phyloP scores from a whole-genome alignment of 768 basidiomycete genomes.

The Fomitopsis serialis region DNA sequence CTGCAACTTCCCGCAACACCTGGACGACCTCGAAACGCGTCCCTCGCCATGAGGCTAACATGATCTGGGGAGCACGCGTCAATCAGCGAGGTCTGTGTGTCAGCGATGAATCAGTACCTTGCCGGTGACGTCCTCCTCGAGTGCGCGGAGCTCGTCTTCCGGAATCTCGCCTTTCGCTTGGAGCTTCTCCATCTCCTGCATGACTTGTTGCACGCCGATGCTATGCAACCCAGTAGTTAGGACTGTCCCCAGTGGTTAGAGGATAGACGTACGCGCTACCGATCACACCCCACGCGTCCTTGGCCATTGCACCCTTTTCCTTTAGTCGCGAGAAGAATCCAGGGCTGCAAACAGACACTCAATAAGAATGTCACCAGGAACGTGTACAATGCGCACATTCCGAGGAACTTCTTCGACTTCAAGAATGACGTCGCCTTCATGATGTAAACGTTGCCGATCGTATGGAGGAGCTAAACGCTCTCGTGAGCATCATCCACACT shows the following conservation, averaged over 20 bases:
- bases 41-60: constrained; percentile 97
- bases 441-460: constrained; percentile 88
- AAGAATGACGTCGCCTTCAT: constrained; percentile 89
- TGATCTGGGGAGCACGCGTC: constrained; percentile 45
- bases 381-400: constrained; percentile 52
- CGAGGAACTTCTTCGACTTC: constrained; percentile 88
- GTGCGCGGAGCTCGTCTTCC: constrained; percentile 78
- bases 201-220: constrained; percentile 73
- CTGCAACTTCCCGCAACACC: constrained; percentile 78
- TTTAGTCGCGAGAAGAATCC: constrained; percentile 93
- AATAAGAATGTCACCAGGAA: background rate
- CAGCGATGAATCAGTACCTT: constrained; percentile 45
- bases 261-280: constrained; percentile 76
- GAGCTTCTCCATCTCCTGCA: constrained; percentile 87
- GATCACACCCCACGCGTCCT: constrained; percentile 96
- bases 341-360: constrained; percentile 38
- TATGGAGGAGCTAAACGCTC: constrained; percentile 64
- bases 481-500: background rate
- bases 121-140: constrained; percentile 92
- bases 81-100: background rate
- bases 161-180: constrained; percentile 85
- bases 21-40: constrained; percentile 93
- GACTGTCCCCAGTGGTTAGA: background rate
- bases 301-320: constrained; percentile 89
- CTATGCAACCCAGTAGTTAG: constrained; percentile 1